Base-by-base conservation (phyloP, 2,329 filamentous ascomycete genomes). In the Ascochyta clinopodiicola region DNA sequence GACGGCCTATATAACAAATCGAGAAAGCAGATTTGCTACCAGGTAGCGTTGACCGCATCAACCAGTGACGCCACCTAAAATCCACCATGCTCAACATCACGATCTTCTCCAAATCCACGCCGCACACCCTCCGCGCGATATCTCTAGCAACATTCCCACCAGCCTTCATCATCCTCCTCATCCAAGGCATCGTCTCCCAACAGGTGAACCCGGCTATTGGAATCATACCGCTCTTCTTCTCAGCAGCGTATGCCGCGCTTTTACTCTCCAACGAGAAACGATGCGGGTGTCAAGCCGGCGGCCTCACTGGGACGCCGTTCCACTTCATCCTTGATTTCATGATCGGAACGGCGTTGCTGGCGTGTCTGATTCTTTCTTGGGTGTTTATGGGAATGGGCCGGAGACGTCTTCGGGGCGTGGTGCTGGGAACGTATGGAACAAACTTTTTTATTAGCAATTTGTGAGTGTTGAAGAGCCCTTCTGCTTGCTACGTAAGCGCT, bases 381-480 rank as follows among this genome's bases (percentile, higher is more conserved):
- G 48, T 70, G 1, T 50, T 55, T 24, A 52, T 70, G 56, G 56
- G 53, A 24, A 52, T 70, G 56, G 56, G 53, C 1, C 34, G 13
- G 6, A 0, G 22, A 4, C 5, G 51, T 13, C 13, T 44, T 15
- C 22, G 36, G 2, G 57, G 44, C 2, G 29, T 66, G 4, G 62
- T 73, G 37, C 34, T 72, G 5, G 69, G 66, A 21, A 68, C 68
- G 1, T 73, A 72, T 51, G 59, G 66, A 6, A 69, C 67, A 2
- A 66, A 66, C 7, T 73, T 72, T 19, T 7, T 71, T 3, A 59
- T 67, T 1, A 56, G 60, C n/a, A 70, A 73, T 34, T 63, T 70
- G 68, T 71, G 44, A 57, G 68, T 54, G 8, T 10, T 31, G 19
- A 15, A 13, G 13, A 6, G 8, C 4, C 8, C 34, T 15, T 15